These are phyloP conservation scores for Sclerotinia borealis DNA, from an alignment of 2,329 filamentous ascomycete species.

Conservation along the genomic window DNA sequence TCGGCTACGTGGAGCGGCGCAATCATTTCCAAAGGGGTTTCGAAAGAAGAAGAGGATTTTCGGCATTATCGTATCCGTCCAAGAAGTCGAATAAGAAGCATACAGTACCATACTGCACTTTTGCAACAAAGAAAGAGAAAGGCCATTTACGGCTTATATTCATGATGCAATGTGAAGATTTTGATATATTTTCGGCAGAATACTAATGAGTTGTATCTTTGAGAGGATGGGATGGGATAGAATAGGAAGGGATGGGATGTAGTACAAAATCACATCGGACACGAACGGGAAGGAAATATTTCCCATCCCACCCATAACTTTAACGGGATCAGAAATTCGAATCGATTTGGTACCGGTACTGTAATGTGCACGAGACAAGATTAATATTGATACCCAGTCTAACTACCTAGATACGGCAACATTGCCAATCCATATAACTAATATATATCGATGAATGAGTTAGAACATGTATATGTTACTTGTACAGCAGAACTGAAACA, in stretches of 20 bases:
- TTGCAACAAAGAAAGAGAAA: neutral
- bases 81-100: too few relatives aligned
- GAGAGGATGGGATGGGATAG: neutral
- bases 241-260: too few relatives aligned
- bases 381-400: neutral
- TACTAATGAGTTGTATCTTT: neutral
- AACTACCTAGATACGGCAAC: neutral
- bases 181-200: neutral
- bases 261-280: neutral
- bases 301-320: neutral
- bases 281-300: neutral
- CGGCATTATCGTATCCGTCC: neutral
- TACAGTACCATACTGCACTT: too few relatives aligned
- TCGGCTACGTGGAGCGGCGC: neutral
- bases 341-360: neutral
- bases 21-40: neutral
- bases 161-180: neutral
- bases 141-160: neutral
- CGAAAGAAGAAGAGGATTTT: neutral
- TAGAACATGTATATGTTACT: conserved; percentile 2
- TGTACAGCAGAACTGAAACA: neutral
- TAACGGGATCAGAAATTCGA: neutral
- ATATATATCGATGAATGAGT: too few relatives aligned
- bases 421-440: neutral
- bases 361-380: neutral